Base-by-base conservation (phyloP, 108 stramenopile species). In the Discostella stelligeroides region DNA sequence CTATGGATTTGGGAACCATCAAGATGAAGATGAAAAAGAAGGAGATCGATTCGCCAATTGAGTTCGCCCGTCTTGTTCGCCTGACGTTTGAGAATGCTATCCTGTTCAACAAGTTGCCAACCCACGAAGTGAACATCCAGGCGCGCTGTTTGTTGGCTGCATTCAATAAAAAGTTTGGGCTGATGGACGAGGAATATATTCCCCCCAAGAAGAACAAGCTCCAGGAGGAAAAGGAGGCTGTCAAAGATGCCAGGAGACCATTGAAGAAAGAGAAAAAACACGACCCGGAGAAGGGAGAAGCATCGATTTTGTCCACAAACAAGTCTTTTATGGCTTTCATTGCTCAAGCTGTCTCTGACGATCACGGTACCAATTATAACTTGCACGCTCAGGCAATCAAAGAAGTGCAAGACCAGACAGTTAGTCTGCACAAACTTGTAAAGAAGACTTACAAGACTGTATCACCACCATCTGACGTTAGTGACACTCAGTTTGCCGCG, bases 1-100 rank as follows among this genome's bases (percentile, higher is more conserved):
- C 98, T 17, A 99, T 99, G 98, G 98, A 99, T 85, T 65, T 99
- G 43, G 89, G 92, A 21, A 98, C 98, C 6, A 82, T 97, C 59
- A 75, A 85, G 48, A 72, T 64, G 1, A 87, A 84, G 68, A 81
- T 98, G 82, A 88, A 97, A 24, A 74, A 77, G 18, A 76, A 81
- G n/a, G 76, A 85, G 58, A 89, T 97, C 29, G 69, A 67, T 46
- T 69, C 77, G 21, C 89, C 87, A 1, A 86, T 89, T 69, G 92
- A 91, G 55, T 96, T 98, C 74, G 85, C 89, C 13, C 71, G 87
- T 34, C 86, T 97, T 60, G 85, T 96, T 5, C 86, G 95, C 4
- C 84, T 98, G 9, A 81, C 88, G 40, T 99, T 99, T 68, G 83
- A 89, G 58, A 99, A 99, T 80, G 98, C 97, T 51, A 93, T 95